Conservation (phyloP, 495 filamentous ascomycete species). For the Cladorrhinum samala region DNA sequence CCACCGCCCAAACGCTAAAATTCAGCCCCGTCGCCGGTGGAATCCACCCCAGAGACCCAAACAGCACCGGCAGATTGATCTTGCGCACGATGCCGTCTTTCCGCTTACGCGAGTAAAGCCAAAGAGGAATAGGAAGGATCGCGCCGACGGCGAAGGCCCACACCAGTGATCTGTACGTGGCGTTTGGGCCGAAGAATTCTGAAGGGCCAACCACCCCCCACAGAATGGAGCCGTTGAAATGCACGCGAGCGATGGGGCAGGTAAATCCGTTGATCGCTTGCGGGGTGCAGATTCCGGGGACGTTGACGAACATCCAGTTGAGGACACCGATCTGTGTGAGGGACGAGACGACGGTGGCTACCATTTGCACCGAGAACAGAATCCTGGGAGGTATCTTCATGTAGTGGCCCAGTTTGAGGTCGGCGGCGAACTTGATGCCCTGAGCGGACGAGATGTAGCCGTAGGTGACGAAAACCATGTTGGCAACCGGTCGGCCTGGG, state of each 20-base stretch:
- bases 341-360: constrained; percentile 70
- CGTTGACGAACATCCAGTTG: constrained; percentile 82
- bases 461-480: constrained; percentile 87
- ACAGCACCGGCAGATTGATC: constrained; percentile 66
- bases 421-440: constrained; percentile 79
- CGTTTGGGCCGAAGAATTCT: constrained; percentile 68
- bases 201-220: constrained; percentile 81
- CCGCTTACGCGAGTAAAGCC: constrained; percentile 50
- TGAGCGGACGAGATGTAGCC: constrained; percentile 77
- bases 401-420: constrained; percentile 85
- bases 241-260: constrained; percentile 79
- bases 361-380: constrained; percentile 74
- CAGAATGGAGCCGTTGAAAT: constrained; percentile 83
- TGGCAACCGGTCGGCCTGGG: constrained; percentile 74
- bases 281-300: constrained; percentile 69
- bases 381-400: constrained; percentile 87
- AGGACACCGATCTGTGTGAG: constrained; percentile 76
- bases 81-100: constrained; percentile 50
- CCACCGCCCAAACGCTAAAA: constrained; percentile 74
- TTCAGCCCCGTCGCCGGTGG: constrained; percentile 81
- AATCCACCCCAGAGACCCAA: constrained; percentile 72
- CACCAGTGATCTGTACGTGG: constrained; percentile 61
- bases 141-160: constrained; percentile 77
- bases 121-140: constrained; percentile 60
- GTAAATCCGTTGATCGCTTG: constrained; percentile 78